Base-by-base conservation (phyloP, 2,329 filamentous ascomycete species). In the Fusarium sp. region DNA sequence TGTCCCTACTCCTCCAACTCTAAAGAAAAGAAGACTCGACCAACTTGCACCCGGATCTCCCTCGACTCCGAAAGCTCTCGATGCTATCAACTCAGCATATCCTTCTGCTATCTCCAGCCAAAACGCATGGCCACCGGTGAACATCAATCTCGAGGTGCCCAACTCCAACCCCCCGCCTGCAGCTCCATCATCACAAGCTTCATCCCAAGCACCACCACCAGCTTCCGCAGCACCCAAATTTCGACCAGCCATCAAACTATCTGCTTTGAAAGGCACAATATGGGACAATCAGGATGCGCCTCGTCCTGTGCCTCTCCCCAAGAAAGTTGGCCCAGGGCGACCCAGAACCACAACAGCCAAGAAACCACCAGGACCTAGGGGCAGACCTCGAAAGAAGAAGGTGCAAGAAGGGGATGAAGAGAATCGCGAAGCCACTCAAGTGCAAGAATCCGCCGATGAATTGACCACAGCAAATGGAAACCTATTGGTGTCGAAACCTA, bases 181-280 rank as follows among this genome's bases (percentile, higher is more conserved):
- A 26, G 64, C 70, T 15, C 68, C 63, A 8, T 51, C 72, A 44
- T 63, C 69, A 10, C 60, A 69, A 38, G 48, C 76, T 9, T 22
- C 72, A 39, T 64, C 69, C 10, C 59, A 69, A 55, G 42, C 69
- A 30, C 59, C 50, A 56, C 47, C 68, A 45, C 63, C 64, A 48
- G 56, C 77, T 13, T 59, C 72, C 4, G 45, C 75, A n/a, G 54
- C 58, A 9, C 38, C 75, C 36, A 65, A 55, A 38, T 71, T 78
- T 42, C 79, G 80, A 13, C 81, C 82, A 8, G 81, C 82, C 13
- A 82, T 84, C 59, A 84, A 84, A 63, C 41, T 83, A 11, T 78
- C 80, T 11, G 82, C 81, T 12, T 75, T 84, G 10, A 80, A 73
- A 64, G 82, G 82, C 13, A 83, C 82, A 18, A 81, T 78, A 77